Base-by-base conservation (phyloP, 2,329 filamentous ascomycete genomes). In the Colletotrichum karsti region DNA sequence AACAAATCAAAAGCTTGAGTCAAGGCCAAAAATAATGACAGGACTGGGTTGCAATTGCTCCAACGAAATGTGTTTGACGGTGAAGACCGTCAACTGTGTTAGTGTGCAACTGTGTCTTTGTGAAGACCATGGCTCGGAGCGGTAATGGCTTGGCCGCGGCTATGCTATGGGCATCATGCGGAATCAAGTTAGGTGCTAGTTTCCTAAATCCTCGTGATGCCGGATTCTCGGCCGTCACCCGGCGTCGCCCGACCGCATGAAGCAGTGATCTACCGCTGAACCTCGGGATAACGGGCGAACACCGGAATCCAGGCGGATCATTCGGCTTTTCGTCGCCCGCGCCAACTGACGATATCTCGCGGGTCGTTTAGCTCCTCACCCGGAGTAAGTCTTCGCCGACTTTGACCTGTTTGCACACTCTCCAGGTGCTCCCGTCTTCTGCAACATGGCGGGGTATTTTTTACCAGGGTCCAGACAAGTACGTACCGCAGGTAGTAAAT, bases 1-100 rank as follows among this genome's bases (percentile, higher is more conserved):
- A 64, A 65, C 53, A 68, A 65, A 65, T 65, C 60, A 68, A 65
- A 63, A 68, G 60, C 65, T 65, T 68, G 53, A 68, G 65, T 68
- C 65, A 59, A 41, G 65, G 60, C 65, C 60, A 68, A 57, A 63
- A 65, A 57, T 44, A 65, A 68, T 59, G 60, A 68, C 54, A 65
- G 60, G 28, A 44, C 41, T 42, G 50, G 60, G 46, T 53, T 65
- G 33, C 46, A 28, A 30, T 46, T 58, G 53, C 53, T 26, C 53
- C 37, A 58, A 48, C 7, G 24, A 7, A 22, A 30, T 33, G 24
- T 33, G 20, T 13, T 9, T 26, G 33, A 50, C 28, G 42, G 20
- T 50, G 20, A 24, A 6, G 20, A 53, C 20, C 18, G 37, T 41
- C 8, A 53, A 7, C 33, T 42, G 37, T 30, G 51, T 22, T n/a